phyloP scores from a whole-genome alignment of 2,329 filamentous ascomycete genomes.

The Hortaea sp. region DNA sequence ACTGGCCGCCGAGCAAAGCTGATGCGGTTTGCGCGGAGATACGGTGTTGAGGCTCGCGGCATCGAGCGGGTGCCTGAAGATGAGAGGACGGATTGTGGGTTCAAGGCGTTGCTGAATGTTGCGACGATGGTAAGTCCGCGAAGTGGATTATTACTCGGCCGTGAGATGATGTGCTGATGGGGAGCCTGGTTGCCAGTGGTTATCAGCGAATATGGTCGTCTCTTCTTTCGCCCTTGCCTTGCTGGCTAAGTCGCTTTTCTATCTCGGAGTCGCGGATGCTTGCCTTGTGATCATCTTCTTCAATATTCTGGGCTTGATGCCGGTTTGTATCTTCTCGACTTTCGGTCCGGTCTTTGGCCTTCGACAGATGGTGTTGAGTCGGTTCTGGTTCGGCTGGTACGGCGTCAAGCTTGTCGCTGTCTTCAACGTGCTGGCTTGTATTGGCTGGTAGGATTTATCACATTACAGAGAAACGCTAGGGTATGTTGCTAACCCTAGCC shows the following conservation, averaged over 20 bases:
- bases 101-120: constrained; percentile 48
- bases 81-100: constrained; percentile 54
- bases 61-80: constrained; percentile 64
- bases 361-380: constrained; percentile 69
- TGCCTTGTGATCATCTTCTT: constrained; percentile 64
- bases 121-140: constrained; percentile 52
- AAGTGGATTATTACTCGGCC: background rate
- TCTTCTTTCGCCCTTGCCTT: constrained; percentile 68
- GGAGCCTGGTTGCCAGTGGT: constrained; percentile 44
- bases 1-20: constrained; percentile 46
- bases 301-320: constrained; percentile 61
- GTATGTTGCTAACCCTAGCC: too few species aligned
- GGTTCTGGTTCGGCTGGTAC: constrained; percentile 59
- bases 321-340: constrained; percentile 67
- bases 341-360: constrained; percentile 67
- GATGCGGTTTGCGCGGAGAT: constrained; percentile 53
- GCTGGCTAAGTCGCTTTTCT: constrained; percentile 58
- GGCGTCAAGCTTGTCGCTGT: constrained; percentile 37
- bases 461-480: too few species aligned
- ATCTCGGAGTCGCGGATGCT: constrained; percentile 62
- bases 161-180: background rate
- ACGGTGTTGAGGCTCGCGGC: constrained; percentile 63
- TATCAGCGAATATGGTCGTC: constrained; percentile 69
- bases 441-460: constrained; percentile 2
- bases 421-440: constrained; percentile 11